Evolutionary conservation across 2,329 filamentous ascomycete genomes (phyloP), one percentile per base, ranked within the genome.

Genomic region (Cladosporium sp.): DNA sequence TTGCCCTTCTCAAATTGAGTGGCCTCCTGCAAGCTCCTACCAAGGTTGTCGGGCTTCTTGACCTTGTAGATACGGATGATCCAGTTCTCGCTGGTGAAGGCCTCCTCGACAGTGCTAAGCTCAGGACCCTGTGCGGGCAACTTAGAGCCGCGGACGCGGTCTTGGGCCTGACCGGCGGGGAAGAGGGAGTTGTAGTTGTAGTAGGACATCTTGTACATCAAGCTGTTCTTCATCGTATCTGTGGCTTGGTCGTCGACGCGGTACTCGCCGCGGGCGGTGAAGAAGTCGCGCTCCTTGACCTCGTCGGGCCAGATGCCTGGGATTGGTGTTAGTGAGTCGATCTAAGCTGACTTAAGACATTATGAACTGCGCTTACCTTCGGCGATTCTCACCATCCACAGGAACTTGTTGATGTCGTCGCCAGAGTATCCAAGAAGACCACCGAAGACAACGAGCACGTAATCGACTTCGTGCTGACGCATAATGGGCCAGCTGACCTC

Each of bases 141-240:
- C 60, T 83, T 84, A 36, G 84, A 83, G 64, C 87, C 86, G 71
- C 94, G 91, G 63, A 99, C 94, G 66, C 94, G 88, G 73, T 99
- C 94, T 66, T 86, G 80, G 35, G 90, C 92, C 76, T 97, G 91
- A 61, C 94, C 94, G 2, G 88, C 82, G 44, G 92, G 93, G 83
- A 97, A 99, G 62, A 99, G 85, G 47, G 83, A 78, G 75, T 93
- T 84, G 81, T 90, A 99, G 82, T 97, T 97, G 84, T 99, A 90
- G 83, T 99, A 99, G 20, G 91, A 97, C 92, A 99, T 97, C 83
- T 99, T 99, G 85, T 99, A 99, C 93, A 97, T 97, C 82, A 99
- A 83, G 77, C 92, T 97, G 84, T 99, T 96, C 81, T 90, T 94
- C 94, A 99, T 99, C 44, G 93, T 91, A 22, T 94, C 90, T 5